Base-by-base conservation (phyloP, 768 basidiomycete genomes). In the Hemileccinum impolitum region DNA sequence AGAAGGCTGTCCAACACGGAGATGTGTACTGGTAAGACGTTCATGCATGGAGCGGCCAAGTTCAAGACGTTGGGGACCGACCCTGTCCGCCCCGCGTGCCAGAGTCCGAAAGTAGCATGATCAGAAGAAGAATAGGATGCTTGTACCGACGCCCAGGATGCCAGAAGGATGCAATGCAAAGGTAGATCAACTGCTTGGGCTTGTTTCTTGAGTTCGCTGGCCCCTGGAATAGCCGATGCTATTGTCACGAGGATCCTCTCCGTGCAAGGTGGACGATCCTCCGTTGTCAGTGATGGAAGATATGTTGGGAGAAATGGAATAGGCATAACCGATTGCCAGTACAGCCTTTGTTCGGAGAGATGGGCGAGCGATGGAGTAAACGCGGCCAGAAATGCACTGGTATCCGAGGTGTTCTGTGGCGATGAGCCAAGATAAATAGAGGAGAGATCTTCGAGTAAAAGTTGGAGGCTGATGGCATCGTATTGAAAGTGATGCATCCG, bases 401-500 rank as follows among this genome's bases (percentile, higher is more conserved):
- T 30, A 30, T 30, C 28, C 31, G 57, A 57, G 2, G 60, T 55
- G 31, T 56, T 59, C 17, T 41, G 44, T 9, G 67, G 58, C 13
- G 52, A 48, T 15, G 51, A 45, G 5, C 62, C 68, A 5, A 52
- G 48, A 54, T 75, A 77, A 14, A 74, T 30, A 6, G 57, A 53
- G 12, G 61, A 54, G n/a, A 78, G 64, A 48, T 76, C 74, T 43
- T 72, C 60, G 2, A 73, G 42, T 12, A 78, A 54, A 19, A 77
- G 61, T 23, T 56, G 64, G 26, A 77, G 59, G 55, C 74, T 75
- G 72, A 73, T 72, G 7, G 74, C 76, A 43, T 77, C 76, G 54
- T 77, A 78, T 59, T 76, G 76, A 61, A 75, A 75, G 56, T 77
- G 76, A 48, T 77, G 74, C 28, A 77, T 61, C n/a, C 62, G 59